phyloP scores from a whole-genome alignment of 2,329 filamentous ascomycete species.

The Colletotrichum aenigma region DNA sequence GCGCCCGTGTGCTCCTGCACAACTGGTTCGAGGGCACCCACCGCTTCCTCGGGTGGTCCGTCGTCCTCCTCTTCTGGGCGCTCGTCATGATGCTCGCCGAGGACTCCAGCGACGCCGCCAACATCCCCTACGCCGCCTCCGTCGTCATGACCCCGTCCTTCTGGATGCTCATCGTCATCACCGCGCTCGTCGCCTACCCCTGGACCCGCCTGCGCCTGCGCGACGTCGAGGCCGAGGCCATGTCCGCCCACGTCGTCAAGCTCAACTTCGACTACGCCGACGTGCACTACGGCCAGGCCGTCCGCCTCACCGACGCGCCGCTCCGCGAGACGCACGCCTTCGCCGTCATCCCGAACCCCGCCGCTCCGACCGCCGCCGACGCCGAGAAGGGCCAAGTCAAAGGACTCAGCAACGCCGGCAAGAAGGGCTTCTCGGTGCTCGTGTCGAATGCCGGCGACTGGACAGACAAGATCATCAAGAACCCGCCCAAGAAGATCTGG shows the following conservation, averaged over 20 bases:
- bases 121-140: conserved; percentile 36
- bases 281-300: conserved; percentile 59
- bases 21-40: conserved; percentile 74
- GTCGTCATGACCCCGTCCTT: conserved; percentile 50
- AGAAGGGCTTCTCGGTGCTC: conserved; percentile 68
- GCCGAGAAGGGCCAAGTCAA: not conserved
- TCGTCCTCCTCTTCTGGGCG: conserved; percentile 66
- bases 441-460: conserved; percentile 79
- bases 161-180: conserved; percentile 72
- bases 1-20: conserved; percentile 66
- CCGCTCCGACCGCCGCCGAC: not conserved
- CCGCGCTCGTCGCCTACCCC: conserved; percentile 69
- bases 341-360: conserved; percentile 69
- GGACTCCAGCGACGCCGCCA: conserved; percentile 42
- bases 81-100: conserved; percentile 59
- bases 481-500: conserved; percentile 67
- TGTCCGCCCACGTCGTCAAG: conserved; percentile 75
- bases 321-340: conserved; percentile 78
- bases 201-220: conserved; percentile 76
- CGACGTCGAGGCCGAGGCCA: conserved; percentile 65
- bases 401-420: conserved; percentile 32
- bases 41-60: conserved; percentile 75
- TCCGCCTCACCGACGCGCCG: conserved; percentile 66
- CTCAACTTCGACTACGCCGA: conserved; percentile 71
- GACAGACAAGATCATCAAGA: conserved; percentile 67